Evolutionary conservation across 2,329 filamentous ascomycete genomes (phyloP).

Genomic region (Cercospora zeae-maydis): DNA sequence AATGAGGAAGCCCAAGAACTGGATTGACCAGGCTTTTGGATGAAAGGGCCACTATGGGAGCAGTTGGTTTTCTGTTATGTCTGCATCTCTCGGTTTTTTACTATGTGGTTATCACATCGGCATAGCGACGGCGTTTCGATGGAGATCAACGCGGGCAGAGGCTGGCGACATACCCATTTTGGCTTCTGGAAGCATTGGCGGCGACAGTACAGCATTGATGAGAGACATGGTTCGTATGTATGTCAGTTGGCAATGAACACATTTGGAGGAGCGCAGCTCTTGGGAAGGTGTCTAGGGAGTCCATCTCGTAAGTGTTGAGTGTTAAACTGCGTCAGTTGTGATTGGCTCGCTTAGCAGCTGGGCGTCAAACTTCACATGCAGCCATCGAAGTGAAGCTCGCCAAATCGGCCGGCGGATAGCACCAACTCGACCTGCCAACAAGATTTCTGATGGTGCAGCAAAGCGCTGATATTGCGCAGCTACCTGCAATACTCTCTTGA

Average conservation of each 20-base stretch:
- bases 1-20: conserved; percentile 24
- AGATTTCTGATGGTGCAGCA: not conserved
- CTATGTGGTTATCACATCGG: not conserved
- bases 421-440: not conserved
- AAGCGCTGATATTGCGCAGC: not conserved
- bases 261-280: not conserved
- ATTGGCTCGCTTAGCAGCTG: not conserved
- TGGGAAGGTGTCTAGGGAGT: not conserved
- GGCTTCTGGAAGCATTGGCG: conserved; percentile 4
- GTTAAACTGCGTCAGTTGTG: not conserved
- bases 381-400: not conserved
- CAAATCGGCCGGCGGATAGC: not conserved
- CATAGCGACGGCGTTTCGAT: conserved; percentile 19
- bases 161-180: conserved; percentile 9
- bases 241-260: not conserved
- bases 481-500: not conserved
- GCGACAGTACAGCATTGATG: conserved; percentile 13
- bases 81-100: not conserved
- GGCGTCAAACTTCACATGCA: not conserved
- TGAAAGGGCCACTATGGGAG: not conserved
- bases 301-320: not conserved
- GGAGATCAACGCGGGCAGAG: conserved; percentile 6
- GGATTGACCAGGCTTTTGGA: conserved; percentile 26
- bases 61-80: not conserved
- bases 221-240: not conserved